Base-by-base conservation (phyloP, 495 filamentous ascomycete species). In the Tuber borchii region DNA sequence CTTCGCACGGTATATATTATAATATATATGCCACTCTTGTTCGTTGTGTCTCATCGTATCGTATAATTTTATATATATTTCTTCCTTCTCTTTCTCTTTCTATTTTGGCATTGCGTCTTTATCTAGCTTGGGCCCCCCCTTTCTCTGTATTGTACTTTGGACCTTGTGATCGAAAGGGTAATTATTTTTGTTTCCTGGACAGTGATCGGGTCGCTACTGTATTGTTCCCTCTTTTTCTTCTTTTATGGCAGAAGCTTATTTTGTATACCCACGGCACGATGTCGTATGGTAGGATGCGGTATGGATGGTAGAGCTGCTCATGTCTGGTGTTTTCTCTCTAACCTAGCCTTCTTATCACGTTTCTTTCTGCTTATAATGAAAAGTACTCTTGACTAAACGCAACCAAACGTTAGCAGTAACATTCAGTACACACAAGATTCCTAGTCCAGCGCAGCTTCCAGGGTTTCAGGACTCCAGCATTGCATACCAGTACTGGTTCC, bases 41-140 rank as follows among this genome's bases (percentile, higher is more conserved):
- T 31, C 56, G 26, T 31, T 31, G 22, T n/a, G 26, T 17, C 26
- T 31, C 31, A 31, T 16, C 56, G 26, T 65, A 65, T 65, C 56
- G 56, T 65, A 65, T 31, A 65, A 65, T 31, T 31, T n/a, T 65
- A 31, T 65, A 65, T 65, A 65, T 65, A 65, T 65, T 65, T 31
- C 56, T 65, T 65, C 26, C 26, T 61, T 26, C 51, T 56, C 48
- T 56, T 61, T 31, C 51, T 26, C 51, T 31, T 5, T 31, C 56
- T 65, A 65, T 65, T 7, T 56, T 56, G 48, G 48, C 22, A n/a
- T 26, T 22, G 8, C n/a, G 2, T 56, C 22, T 12, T 56, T 31
- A 31, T 46, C 45, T 46, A 46, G 45, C 45, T 46, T 31, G n/a
- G 56, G 17, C 56, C 2, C 51, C n/a, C 48, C 56, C 26, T 31